Percentiles rank a stretch among this genome's conserved stretches.
Evolutionary conservation across 768 basidiomycete species (phyloP).

Genomic region (Kwoniella bestiolae): DNA sequence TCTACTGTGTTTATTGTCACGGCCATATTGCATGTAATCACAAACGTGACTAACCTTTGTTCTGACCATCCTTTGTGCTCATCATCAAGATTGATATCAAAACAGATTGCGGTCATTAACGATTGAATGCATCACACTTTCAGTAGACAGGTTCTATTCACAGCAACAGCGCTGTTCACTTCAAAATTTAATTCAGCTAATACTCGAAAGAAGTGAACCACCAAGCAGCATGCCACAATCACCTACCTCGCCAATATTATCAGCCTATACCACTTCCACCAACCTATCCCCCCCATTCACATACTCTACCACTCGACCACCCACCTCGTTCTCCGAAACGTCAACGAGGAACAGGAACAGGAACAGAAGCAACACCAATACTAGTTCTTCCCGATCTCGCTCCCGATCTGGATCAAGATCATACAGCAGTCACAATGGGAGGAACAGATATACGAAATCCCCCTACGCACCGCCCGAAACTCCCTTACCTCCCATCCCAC

Average conservation of each 20-base stretch:
- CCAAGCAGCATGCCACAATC: background rate
- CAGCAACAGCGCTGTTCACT: too few species aligned
- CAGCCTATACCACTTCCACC: conserved; percentile 26
- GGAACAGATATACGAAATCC: conserved; percentile 3
- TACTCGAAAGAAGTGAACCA: too few species aligned
- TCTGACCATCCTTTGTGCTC: conserved; percentile 30
- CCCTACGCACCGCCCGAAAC: conserved; percentile 2
- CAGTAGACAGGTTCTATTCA: too few species aligned
- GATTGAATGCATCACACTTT: background rate
- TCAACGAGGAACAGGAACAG: background rate
- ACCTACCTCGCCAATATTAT: background rate
- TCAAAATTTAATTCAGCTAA: too few species aligned
- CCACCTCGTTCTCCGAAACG: conserved; percentile 31
- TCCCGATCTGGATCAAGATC: conserved; percentile 7
- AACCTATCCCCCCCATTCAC: conserved; percentile 37
- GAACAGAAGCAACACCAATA: background rate
- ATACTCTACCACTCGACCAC: conserved; percentile 45
- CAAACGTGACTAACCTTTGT: conserved; percentile 22
- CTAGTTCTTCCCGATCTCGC: background rate
- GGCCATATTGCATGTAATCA: background rate
- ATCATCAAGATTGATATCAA: background rate
- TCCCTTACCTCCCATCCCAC: conserved; percentile 10
- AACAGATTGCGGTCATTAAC: background rate
- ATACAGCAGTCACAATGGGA: background rate
- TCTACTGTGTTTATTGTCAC: background rate